Conservation (phyloP, 257 asterid species). For the Solanum chaucha region DNA sequence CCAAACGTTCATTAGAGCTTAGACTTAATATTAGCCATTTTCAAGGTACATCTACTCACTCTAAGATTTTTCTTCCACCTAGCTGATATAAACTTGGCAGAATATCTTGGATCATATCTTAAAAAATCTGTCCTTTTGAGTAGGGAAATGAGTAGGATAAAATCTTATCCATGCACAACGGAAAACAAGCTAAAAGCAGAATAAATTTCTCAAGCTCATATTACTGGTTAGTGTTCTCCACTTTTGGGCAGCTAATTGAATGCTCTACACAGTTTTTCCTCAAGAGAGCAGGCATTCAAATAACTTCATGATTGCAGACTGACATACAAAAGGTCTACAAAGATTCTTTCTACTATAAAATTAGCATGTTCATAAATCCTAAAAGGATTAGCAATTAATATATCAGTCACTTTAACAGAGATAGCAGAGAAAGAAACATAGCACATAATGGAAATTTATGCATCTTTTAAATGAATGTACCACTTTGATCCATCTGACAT, state of each 20-base stretch:
- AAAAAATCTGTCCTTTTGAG: neutral
- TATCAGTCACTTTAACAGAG: neutral
- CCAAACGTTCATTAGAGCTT: neutral
- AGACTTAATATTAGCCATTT: neutral
- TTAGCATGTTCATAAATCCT: neutral
- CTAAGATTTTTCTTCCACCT: neutral
- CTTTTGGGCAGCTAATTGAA: neutral
- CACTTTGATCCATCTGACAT: constrained; percentile 74
- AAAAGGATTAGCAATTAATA: neutral
- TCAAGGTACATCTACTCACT: neutral
- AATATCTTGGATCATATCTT: neutral
- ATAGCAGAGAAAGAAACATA: neutral
- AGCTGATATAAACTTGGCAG: neutral
- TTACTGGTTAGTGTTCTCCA: neutral
- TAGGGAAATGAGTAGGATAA: neutral
- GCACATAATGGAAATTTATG: neutral
- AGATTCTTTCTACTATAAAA: neutral
- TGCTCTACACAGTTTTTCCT: neutral
- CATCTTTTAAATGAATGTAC: constrained; percentile 17
- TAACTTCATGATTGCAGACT: neutral
- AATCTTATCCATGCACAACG: neutral
- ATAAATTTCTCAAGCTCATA: neutral
- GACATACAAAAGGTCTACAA: neutral
- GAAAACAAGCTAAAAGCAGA: neutral
- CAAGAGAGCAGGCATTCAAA: neutral